Evolutionary conservation across 805 yeast genomes (phyloP).

Genomic region (Metahyphopichia silvanorum): DNA sequence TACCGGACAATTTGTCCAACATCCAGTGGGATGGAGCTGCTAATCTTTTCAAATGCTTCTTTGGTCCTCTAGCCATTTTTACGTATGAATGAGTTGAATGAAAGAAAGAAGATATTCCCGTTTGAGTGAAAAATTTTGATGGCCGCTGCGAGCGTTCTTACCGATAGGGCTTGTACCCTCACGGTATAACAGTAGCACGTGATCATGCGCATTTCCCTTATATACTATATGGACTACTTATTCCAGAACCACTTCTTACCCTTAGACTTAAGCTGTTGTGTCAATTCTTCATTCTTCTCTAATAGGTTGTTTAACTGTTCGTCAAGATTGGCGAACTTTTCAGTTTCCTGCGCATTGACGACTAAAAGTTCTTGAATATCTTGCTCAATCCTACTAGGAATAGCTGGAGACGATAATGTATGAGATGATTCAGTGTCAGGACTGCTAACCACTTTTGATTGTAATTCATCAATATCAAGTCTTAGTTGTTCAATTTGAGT

Average conservation of each 20-base stretch:
- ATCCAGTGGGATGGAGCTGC: conserved; percentile 38
- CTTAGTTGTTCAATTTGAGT: conserved; percentile 36
- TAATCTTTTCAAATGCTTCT: conserved; percentile 35
- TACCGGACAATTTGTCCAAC: conserved; percentile 36
- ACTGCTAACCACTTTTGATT: conserved; percentile 26
- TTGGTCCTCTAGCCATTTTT: conserved; percentile 26
- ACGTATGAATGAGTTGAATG: conserved; percentile 3
- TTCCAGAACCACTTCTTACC: conserved; percentile 29
- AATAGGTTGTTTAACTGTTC: conserved; percentile 28
- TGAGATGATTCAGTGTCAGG: conserved; percentile 3
- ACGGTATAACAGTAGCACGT: neutral
- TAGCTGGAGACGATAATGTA: conserved; percentile 7
- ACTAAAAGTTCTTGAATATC: conserved; percentile 32
- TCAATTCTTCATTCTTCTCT: conserved; percentile 22
- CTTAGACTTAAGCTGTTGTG: conserved; percentile 15
- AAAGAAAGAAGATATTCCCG: conserved; percentile 2
- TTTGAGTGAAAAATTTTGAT: neutral
- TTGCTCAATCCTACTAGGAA: conserved; percentile 36
- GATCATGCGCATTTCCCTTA: neutral
- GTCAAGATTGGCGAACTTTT: conserved; percentile 34
- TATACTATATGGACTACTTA: conserved; percentile 1
- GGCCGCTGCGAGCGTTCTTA: neutral
- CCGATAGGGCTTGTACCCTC: neutral
- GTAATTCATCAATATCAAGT: conserved; percentile 37
- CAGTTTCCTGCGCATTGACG: conserved; percentile 37